A percentile compares a stretch with the other conserved stretches of the same genome.
Conservation (phyloP, 768 basidiomycete species). For the Filobasidium floriforme region DNA sequence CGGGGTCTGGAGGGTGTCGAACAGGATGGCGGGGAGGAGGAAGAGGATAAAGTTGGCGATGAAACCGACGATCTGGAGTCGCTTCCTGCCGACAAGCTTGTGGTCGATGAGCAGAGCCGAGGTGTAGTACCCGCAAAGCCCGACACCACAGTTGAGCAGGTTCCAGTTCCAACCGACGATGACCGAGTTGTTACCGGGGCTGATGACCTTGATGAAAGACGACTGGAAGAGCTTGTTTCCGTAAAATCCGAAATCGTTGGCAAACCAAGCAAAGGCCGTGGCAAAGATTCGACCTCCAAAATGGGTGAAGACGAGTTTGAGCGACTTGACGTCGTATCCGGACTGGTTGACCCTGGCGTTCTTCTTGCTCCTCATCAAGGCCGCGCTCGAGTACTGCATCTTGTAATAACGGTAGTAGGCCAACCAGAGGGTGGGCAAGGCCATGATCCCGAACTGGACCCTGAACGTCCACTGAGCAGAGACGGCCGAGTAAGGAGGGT, state of each 20-base stretch:
- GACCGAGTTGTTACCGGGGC: slow-evolving; percentile 41
- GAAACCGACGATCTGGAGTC: slow-evolving; percentile 46
- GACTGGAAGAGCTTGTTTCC: slow-evolving; percentile 47
- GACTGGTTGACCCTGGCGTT: slow-evolving; percentile 40
- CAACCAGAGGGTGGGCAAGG: slow-evolving; percentile 47
- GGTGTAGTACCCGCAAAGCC: slow-evolving; percentile 47
- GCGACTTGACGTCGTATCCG: slow-evolving; percentile 46
- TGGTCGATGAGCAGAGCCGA: slow-evolving; percentile 47
- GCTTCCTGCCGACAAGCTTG: slow-evolving; percentile 45
- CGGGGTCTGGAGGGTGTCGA: slow-evolving; percentile 32
- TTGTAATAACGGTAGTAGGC: slow-evolving; percentile 48
- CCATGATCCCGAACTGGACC: slow-evolving; percentile 47
- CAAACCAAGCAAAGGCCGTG: slow-evolving; percentile 45
- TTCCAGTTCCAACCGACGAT: slow-evolving; percentile 47
- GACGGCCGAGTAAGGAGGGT: slow-evolving; percentile 38
- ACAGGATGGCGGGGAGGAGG: slow-evolving; percentile 36
- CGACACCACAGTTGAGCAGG: slow-evolving; percentile 45
- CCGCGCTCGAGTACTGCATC: slow-evolving; percentile 40
- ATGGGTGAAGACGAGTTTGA: slow-evolving; percentile 44
- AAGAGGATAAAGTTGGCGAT: slow-evolving; percentile 43
- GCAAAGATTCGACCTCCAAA: slow-evolving; percentile 44
- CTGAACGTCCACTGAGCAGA: slow-evolving; percentile 48
- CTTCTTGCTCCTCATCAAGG: slow-evolving; percentile 41
- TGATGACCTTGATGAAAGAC: slow-evolving; percentile 47
- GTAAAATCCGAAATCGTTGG: slow-evolving; percentile 47